These are phyloP conservation scores for Paratinospora sagittata DNA, from an alignment of 164 flowering plant genomes.

Conservation along the genomic window DNA sequence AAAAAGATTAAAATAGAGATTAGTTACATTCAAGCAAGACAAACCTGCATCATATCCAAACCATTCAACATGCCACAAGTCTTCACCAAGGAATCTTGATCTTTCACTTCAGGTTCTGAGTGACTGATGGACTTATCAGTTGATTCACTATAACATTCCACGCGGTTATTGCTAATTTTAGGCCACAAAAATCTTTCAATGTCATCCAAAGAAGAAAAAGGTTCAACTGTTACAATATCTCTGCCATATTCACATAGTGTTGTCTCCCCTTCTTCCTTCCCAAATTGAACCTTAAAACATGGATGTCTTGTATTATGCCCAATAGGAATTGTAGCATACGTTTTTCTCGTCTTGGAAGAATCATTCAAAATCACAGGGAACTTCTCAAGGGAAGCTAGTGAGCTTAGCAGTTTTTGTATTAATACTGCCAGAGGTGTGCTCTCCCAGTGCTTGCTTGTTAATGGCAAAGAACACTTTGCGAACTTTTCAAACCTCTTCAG, in stretches of 20 bases:
- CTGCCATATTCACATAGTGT: constrained; percentile 36
- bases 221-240: constrained; percentile 58
- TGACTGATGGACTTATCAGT: background rate
- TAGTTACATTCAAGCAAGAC: no score
- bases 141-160: constrained; percentile 1
- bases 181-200: constrained; percentile 66
- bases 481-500: constrained; percentile 60
- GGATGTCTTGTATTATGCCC: constrained; percentile 40
- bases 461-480: constrained; percentile 42
- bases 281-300: constrained; percentile 63
- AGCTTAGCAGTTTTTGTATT: constrained; percentile 52
- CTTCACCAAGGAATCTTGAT: no score
- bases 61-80: no score
- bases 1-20: no score
- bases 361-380: constrained; percentile 60
- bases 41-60: no score
- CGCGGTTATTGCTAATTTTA: constrained; percentile 32
- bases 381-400: constrained; percentile 65
- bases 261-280: constrained; percentile 57
- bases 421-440: constrained; percentile 38
- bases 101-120: no score
- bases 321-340: constrained; percentile 61
- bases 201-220: constrained; percentile 55
- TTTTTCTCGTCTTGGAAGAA: constrained; percentile 34
- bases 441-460: constrained; percentile 18